Base-by-base conservation (phyloP, 495 filamentous ascomycete species). In the Penicillium daleae region DNA sequence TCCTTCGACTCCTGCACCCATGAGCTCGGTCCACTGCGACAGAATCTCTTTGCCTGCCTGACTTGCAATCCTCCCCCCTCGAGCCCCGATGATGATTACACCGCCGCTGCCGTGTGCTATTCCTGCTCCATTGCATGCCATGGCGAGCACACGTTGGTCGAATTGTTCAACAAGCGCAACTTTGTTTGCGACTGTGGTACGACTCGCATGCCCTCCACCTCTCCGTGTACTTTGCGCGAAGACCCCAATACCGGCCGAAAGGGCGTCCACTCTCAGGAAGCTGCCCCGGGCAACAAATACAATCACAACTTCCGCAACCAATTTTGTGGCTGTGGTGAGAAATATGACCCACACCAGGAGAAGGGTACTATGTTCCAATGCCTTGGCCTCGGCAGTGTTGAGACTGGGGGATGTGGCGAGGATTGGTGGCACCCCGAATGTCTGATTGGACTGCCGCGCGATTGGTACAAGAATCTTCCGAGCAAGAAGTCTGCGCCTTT, bases 311-410 rank as follows among this genome's bases (percentile, higher is more conserved):
- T 94, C 65, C 85, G 85, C 65, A 97, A 97, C 64, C 84, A 85
- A 56, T 99, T 98, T 76, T 99, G 96, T 73, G 91, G 90, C 13
- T 99, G 96, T 69, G 86, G 83, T 29, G 86, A 92, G 67, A 83
- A 92, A 56, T 99, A 99, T 69, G 87, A 96, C 68, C 85, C 92
- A 0, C 79, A 92, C 42, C 79, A 88, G 70, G 92, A 99, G 74
- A 93, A 92, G 66, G 95, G 95, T 2, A 97, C 92, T n/a, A 99
- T 99, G 96, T 98, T 94, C 71, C 96, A 99, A 76, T 99, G 96
- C 73, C 73, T 98, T 2, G 92, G 93, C 0, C 82, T 99, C 4
- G 93, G 92, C 0, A 88, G 86, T 0, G 85, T 85, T 35, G 89
- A 89, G 65, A 87, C 89, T 4, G 92, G 92, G 9, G 93, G 92